phyloP scores from a whole-genome alignment of 2,329 filamentous ascomycete species.

The Penicillium sp. region DNA sequence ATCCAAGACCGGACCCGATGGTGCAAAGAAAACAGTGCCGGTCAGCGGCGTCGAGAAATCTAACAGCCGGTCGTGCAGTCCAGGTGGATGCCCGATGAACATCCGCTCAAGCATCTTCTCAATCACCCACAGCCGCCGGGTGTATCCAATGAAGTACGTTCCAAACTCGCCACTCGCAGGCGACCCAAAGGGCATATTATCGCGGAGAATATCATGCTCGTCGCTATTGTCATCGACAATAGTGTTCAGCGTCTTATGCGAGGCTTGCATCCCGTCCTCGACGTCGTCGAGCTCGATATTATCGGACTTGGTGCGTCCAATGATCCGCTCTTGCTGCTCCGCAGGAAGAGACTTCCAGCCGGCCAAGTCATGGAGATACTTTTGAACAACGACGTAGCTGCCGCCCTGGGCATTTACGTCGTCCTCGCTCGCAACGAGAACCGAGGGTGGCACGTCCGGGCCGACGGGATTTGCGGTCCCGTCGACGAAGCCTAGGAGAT shows the following conservation, averaged over 20 bases:
- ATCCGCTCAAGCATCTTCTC: constrained; percentile 59
- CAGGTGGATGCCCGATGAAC: constrained; percentile 56
- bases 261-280: constrained; percentile 43
- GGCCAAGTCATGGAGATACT: constrained; percentile 55
- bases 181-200: constrained; percentile 62
- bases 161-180: constrained; percentile 53
- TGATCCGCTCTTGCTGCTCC: constrained; percentile 55
- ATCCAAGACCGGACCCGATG: constrained; percentile 36
- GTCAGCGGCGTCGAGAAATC: constrained; percentile 56
- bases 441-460: constrained; percentile 41
- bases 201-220: constrained; percentile 55
- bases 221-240: constrained; percentile 52
- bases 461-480: constrained; percentile 59
- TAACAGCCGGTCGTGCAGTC: constrained; percentile 55
- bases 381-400: constrained; percentile 60
- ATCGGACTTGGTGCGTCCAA: constrained; percentile 58
- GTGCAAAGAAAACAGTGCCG: constrained; percentile 55
- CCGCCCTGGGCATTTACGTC: constrained; percentile 48
- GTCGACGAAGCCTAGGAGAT: constrained; percentile 60
- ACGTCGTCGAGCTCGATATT: constrained; percentile 58
- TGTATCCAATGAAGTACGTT: constrained; percentile 60
- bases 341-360: constrained; percentile 48
- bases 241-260: constrained; percentile 56
- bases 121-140: constrained; percentile 53
- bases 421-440: constrained; percentile 43